Percentiles rank a stretch among this genome's conserved stretches.
These are phyloP conservation scores for Fusarium sp. DNA, from an alignment of 2,329 filamentous ascomycete species.

Conservation along the genomic window DNA sequence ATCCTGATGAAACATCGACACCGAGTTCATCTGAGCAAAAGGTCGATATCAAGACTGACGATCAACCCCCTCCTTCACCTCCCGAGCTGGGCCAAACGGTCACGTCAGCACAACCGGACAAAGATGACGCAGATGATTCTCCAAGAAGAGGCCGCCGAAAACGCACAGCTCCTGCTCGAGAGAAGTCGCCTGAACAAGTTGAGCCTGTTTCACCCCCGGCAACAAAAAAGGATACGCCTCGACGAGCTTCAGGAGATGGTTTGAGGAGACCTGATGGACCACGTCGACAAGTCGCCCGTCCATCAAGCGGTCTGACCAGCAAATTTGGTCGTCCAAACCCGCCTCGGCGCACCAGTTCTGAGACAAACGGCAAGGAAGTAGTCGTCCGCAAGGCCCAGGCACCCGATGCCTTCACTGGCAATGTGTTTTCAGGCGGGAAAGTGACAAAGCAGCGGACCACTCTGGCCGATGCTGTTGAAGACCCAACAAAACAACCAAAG, in stretches of 20 bases:
- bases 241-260: slow-evolving; percentile 7
- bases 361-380: slow-evolving; percentile 7
- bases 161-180: slow-evolving; percentile 4
- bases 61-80: not conserved
- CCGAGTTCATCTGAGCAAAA: slow-evolving; percentile 15
- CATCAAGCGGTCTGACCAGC: slow-evolving; percentile 10
- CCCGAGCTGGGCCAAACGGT: not conserved
- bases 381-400: slow-evolving; percentile 23
- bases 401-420: slow-evolving; percentile 41
- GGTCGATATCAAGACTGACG: slow-evolving; percentile 2
- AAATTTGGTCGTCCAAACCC: slow-evolving; percentile 18
- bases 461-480: slow-evolving; percentile 54
- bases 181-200: not conserved
- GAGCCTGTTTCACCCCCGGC: not conserved
- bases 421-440: slow-evolving; percentile 61
- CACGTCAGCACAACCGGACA: not conserved
- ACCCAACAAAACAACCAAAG: slow-evolving; percentile 56
- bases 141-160: slow-evolving; percentile 9
- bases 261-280: not conserved
- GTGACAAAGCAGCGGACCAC: slow-evolving; percentile 50
- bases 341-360: slow-evolving; percentile 4
- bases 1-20: not conserved
- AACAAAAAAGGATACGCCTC: slow-evolving; percentile 2
- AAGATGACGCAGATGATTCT: slow-evolving; percentile 7
- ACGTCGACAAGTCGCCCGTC: slow-evolving; percentile 7